These are phyloP conservation scores for Omphalotus olearius DNA, from an alignment of 1,284 basidiomycete genomes.

Conservation along the genomic window DNA sequence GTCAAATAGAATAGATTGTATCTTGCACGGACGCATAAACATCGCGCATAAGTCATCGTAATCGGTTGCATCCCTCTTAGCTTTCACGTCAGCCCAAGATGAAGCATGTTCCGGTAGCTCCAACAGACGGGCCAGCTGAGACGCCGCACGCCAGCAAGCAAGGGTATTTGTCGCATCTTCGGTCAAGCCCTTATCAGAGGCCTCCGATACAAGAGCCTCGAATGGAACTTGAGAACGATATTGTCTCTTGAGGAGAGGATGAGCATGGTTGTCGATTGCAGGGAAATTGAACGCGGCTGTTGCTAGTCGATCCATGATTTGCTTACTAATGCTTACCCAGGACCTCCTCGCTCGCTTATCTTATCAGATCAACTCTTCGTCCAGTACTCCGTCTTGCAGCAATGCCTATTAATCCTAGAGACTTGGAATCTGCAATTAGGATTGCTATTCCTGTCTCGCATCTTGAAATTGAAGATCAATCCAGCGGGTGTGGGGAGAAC, in stretches of 20 bases:
- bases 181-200: conserved; percentile 38
- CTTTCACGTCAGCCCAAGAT: conserved; percentile 57
- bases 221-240: conserved; percentile 46
- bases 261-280: conserved; percentile 72
- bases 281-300: conserved; percentile 33
- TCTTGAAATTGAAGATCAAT: conserved; percentile 70
- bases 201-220: conserved; percentile 64
- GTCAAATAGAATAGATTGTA: conserved; percentile 65
- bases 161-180: conserved; percentile 53
- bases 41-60: conserved; percentile 54
- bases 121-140: conserved; percentile 48
- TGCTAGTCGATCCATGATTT: conserved; percentile 16
- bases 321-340: too few relatives aligned
- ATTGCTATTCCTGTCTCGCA: conserved; percentile 55
- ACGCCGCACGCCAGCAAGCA: conserved; percentile 52
- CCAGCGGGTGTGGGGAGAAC: conserved; percentile 74
- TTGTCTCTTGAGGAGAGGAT: conserved; percentile 53
- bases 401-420: conserved; percentile 58
- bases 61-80: conserved; percentile 32
- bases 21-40: conserved; percentile 49
- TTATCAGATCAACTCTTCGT: conserved; percentile 23
- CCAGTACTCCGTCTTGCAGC: conserved; percentile 9
- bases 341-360: too few relatives aligned
- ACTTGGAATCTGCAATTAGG: conserved; percentile 59
- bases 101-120: conserved; percentile 30